These are phyloP conservation scores for Solanum pinnatisectum DNA, from an alignment of 257 asterid species.

Conservation along the genomic window DNA sequence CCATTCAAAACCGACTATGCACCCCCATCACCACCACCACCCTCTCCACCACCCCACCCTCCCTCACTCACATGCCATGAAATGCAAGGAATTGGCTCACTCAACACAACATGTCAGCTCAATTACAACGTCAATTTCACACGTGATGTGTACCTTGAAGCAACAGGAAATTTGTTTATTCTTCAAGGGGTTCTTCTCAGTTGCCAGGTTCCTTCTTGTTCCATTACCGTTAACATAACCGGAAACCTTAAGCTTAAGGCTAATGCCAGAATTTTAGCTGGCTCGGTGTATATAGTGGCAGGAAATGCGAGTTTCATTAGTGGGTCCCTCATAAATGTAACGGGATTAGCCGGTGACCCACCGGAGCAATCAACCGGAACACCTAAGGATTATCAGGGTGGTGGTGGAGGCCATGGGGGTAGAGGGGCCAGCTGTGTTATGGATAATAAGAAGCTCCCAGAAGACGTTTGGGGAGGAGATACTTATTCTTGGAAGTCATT, in stretches of 20 bases:
- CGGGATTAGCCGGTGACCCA: constrained; percentile 53
- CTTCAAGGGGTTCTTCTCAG: constrained; percentile 48
- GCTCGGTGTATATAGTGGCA: constrained; percentile 40
- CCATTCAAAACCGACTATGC: constrained; percentile 26
- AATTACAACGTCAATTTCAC: constrained; percentile 55
- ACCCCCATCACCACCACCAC: constrained; percentile 55
- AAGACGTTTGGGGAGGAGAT: constrained; percentile 87
- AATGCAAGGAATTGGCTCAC: constrained; percentile 62
- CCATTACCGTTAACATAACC: constrained; percentile 39
- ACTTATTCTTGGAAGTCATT: constrained; percentile 67
- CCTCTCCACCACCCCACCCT: constrained; percentile 52
- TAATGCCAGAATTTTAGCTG: constrained; percentile 35
- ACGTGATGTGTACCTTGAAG: constrained; percentile 33
- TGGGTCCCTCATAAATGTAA: constrained; percentile 48
- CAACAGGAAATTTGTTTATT: constrained; percentile 42
- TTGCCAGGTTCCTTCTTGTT: constrained; percentile 51
- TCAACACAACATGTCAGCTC: constrained; percentile 77
- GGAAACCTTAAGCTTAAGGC: constrained; percentile 45
- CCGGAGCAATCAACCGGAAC: constrained; percentile 44
- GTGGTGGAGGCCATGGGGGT: constrained; percentile 88
- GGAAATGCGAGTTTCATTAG: constrained; percentile 41
- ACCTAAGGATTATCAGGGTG: constrained; percentile 53
- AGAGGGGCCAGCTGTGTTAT: constrained; percentile 81
- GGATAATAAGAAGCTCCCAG: constrained; percentile 65
- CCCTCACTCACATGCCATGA: constrained; percentile 46